Evolutionary conservation across 352 stramenopile genomes (phyloP).

Genomic region (Pilasporangium apinafurcum): DNA sequence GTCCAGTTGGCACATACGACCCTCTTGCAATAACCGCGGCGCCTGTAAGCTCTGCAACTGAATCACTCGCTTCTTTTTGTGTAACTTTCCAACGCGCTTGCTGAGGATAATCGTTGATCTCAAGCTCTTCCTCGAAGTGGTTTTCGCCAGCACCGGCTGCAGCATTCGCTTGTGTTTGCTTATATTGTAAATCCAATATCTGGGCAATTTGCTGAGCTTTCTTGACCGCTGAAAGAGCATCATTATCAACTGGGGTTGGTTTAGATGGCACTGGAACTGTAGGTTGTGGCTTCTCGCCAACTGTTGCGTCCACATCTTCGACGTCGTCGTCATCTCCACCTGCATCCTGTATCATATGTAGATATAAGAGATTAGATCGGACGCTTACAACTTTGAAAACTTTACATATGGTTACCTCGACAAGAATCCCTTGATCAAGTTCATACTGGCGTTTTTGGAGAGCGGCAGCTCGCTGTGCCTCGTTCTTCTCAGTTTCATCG

Average conservation of each 20-base stretch:
- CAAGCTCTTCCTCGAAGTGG: slow-evolving; percentile 87
- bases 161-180: slow-evolving; percentile 33
- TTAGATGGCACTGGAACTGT: slow-evolving; percentile 1
- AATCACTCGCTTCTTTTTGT: slow-evolving; percentile 83
- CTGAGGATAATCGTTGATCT: slow-evolving; percentile 94
- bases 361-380: slow-evolving; percentile 1
- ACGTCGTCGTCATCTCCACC: slow-evolving; percentile 45
- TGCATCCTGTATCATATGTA: slow-evolving; percentile 38
- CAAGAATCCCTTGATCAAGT: slow-evolving; percentile 75
- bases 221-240: slow-evolving; percentile 66
- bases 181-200: slow-evolving; percentile 76
- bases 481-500: slow-evolving; percentile 95
- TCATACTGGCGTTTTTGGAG: slow-evolving; percentile 90
- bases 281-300: slow-evolving; percentile 1
- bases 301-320: slow-evolving; percentile 24
- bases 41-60: slow-evolving; percentile 85
- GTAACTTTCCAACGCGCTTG: slow-evolving; percentile 86
- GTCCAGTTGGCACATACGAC: slow-evolving; percentile 82
- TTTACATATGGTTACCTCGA: slow-evolving; percentile 37
- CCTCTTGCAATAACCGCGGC: slow-evolving; percentile 85
- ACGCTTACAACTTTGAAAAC: neutral
- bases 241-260: slow-evolving; percentile 28
- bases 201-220: slow-evolving; percentile 84
- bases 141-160: slow-evolving; percentile 25
- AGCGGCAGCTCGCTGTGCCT: slow-evolving; percentile 91